Conservation (phyloP, 1,284 basidiomycete species). For the Neonothopanus nambi region DNA sequence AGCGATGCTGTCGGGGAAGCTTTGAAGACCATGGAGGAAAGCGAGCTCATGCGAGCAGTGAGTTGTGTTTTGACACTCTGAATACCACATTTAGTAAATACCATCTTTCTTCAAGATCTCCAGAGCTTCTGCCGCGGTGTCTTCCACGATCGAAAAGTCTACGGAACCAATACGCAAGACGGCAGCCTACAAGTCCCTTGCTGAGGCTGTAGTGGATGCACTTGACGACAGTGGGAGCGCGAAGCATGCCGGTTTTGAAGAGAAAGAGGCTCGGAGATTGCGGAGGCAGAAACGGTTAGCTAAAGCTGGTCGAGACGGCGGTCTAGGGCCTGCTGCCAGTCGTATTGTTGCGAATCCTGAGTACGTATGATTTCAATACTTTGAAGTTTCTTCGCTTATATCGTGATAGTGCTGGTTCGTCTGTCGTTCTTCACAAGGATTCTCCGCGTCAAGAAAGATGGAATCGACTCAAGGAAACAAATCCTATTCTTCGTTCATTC, state of each 20-base stretch:
- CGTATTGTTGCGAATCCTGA: conserved; percentile 74
- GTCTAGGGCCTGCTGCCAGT: conserved; percentile 45
- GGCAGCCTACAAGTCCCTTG: conserved; percentile 89
- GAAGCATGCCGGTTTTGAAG: conserved; percentile 92
- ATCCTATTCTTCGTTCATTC: conserved; percentile 67
- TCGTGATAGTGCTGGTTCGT: conserved; percentile 72
- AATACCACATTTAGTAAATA: too few relatives aligned
- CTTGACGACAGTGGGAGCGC: conserved; percentile 92
- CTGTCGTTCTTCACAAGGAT: conserved; percentile 82
- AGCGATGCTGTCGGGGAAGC: conserved; percentile 93
- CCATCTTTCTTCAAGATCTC: conserved; percentile 56
- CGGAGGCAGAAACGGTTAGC: conserved; percentile 74
- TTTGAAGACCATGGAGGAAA: conserved; percentile 91
- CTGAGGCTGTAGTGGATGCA: conserved; percentile 88
- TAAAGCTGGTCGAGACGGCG: conserved; percentile 77
- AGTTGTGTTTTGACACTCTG: conserved; percentile 25
- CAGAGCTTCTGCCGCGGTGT: conserved; percentile 76
- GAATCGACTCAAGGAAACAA: conserved; percentile 75
- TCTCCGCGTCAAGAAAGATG: conserved; percentile 76
- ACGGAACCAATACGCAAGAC: conserved; percentile 96
- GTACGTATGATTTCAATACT: conserved; percentile 46
- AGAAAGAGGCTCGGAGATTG: conserved; percentile 82
- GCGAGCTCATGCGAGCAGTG: conserved; percentile 86
- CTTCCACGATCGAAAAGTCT: conserved; percentile 76
- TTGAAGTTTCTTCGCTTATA: conserved; percentile 6